Evolutionary conservation across 371 early-diverging fungal genomes (phyloP), one percentile per base, ranked within the genome.

Genomic region (Basidiobolus meristosporus): DNA sequence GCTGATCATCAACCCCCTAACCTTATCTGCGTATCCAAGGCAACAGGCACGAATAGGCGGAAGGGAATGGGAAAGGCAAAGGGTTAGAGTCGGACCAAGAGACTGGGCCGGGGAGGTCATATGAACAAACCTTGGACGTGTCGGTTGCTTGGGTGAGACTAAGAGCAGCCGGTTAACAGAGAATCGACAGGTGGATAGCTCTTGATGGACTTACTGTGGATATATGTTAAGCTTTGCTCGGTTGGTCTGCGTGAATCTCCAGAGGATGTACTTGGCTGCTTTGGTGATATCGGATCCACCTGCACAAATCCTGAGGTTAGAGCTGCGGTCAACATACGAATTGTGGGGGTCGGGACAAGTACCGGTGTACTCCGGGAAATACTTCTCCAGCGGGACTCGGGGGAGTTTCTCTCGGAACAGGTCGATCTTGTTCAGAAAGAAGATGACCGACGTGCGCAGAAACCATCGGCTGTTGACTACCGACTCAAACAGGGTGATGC

Each of bases 371-470:
- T 82, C 83, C 0, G 67, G 63, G 55, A 82, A 85, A 57, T 68
- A 82, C 6, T 69, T 51, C 4, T 47, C 45, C 33, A 85, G 54
- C 5, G 81, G 76, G 15, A 65, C 66, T 26, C 57, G 52, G 14
- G 59, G 57, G 16, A 85, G 41, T 46, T 85, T 85, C 38, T 71
- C 65, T 38, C 62, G 63, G 59, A 85, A 79, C 22, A 82, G 48
- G 50, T 85, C 86, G 40, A 82, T 74, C 53, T 85, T 85, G 62
- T 85, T 85, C 26, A 85, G 50, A 60, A 85, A 85, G 6, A 85
- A 62, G 43, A 85, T 82, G 34, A 85, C 76, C 10, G 76, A 75
- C 1, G 82, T 82, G 41, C 73, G 70, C 43, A 68, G 59, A 52
- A 85, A 80, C 81, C 82, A 82, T 44, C 73, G 50, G 11, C 65